Evolutionary conservation across 768 basidiomycete species (phyloP).

Genomic region (Lactarius psammicola): DNA sequence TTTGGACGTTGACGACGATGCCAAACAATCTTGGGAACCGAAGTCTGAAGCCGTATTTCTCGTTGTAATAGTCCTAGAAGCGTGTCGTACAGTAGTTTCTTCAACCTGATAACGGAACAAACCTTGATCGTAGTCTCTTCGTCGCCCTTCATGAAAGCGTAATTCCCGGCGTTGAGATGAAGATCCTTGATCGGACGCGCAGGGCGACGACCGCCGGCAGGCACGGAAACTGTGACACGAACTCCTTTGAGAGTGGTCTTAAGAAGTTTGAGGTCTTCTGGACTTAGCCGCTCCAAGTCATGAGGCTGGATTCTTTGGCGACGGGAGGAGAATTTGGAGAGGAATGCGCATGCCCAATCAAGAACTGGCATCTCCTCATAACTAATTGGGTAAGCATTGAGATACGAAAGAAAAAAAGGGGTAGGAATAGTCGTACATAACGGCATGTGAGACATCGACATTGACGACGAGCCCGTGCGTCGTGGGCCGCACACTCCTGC

Average conservation of each 20-base stretch:
- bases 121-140: conserved; percentile 22
- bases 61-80: conserved; percentile 17
- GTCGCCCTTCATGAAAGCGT: conserved; percentile 20
- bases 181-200: conserved; percentile 28
- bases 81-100: background rate
- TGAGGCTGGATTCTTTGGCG: background rate
- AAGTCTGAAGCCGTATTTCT: conserved; percentile 21
- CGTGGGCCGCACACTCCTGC: conserved; percentile 26
- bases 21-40: conserved; percentile 20
- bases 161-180: conserved; percentile 3
- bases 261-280: conserved; percentile 13
- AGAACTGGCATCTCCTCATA: conserved; percentile 25
- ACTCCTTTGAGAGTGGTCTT: conserved; percentile 17
- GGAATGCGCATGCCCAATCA: conserved; percentile 21
- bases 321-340: conserved; percentile 13
- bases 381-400: conserved; percentile 1
- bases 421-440: conserved; percentile 19
- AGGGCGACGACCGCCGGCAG: conserved; percentile 3
- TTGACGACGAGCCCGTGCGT: conserved; percentile 21
- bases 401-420: background rate
- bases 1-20: conserved; percentile 21
- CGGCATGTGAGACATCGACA: conserved; percentile 24
- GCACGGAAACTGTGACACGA: conserved; percentile 18
- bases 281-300: conserved; percentile 16
- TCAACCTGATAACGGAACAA: background rate